A percentile compares a stretch with the other conserved stretches of the same genome.
These are phyloP conservation scores for Chaetoceros muelleri DNA, from an alignment of 108 stramenopile species.

Conservation along the genomic window DNA sequence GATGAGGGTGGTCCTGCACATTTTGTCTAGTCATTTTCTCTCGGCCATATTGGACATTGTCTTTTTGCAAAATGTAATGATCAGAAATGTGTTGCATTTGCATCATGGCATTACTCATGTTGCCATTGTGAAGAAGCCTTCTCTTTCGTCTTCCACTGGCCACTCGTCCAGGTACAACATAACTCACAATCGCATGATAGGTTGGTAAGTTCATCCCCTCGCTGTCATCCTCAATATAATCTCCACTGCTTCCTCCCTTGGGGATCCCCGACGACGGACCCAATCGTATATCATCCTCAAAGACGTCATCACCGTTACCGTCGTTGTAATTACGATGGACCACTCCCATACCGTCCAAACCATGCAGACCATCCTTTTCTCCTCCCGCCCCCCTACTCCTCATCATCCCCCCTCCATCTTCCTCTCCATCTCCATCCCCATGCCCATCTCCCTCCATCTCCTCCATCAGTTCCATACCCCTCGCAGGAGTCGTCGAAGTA, in stretches of 20 bases:
- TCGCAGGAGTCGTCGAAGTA: background rate
- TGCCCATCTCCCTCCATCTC: background rate
- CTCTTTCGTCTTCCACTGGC: background rate
- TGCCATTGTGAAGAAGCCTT: background rate
- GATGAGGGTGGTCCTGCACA: too few species aligned
- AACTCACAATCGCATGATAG: background rate
- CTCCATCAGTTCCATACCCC: background rate
- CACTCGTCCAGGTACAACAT: background rate
- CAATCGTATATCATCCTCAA: background rate
- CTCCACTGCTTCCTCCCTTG: background rate
- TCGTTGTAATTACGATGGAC: too few species aligned
- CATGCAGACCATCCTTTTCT: background rate
- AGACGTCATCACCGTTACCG: background rate
- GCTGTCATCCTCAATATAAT: background rate
- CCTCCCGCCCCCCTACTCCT: background rate
- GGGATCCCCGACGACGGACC: background rate
- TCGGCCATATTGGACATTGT: too few species aligned
- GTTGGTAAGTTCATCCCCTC: background rate
- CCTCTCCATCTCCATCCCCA: background rate
- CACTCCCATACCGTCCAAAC: background rate
- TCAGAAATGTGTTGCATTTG: background rate
- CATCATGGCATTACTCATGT: background rate
- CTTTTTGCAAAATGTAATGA: background rate
- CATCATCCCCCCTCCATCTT: background rate
- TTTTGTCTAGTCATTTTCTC: too few species aligned